Evolutionary conservation across 768 basidiomycete species (phyloP).

Genomic region (Phylloporus arenicola): DNA sequence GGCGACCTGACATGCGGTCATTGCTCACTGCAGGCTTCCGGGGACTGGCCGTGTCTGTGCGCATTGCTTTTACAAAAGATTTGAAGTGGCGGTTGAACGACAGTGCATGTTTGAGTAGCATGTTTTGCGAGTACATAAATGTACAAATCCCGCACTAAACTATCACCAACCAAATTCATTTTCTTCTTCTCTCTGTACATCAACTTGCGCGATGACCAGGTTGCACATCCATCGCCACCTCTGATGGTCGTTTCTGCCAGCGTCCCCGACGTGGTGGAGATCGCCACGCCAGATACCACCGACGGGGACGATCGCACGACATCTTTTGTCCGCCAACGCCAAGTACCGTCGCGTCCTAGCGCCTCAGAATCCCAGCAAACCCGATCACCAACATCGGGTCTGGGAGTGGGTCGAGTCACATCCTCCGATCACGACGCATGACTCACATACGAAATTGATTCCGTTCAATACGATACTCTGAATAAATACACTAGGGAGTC

Average conservation of each 20-base stretch:
- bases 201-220: not conserved
- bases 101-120: not conserved
- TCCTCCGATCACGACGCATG: not conserved
- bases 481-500: slow-evolving; percentile 12
- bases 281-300: not conserved
- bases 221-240: not conserved
- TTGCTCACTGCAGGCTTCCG: not conserved
- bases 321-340: not conserved
- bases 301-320: not conserved
- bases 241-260: not conserved
- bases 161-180: not conserved
- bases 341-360: not conserved
- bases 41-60: too few species aligned
- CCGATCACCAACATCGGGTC: not conserved
- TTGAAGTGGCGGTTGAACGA: not conserved
- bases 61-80: too few species aligned
- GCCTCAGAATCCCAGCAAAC: too few species aligned
- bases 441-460: slow-evolving; percentile 3
- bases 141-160: not conserved
- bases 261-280: not conserved
- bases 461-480: slow-evolving; percentile 1
- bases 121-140: not conserved
- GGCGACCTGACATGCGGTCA: not conserved
- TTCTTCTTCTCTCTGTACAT: not conserved
- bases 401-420: slow-evolving; percentile 3